Evolutionary conservation across 2,329 filamentous ascomycete species (phyloP).

Genomic region (Botrytis galanthina): DNA sequence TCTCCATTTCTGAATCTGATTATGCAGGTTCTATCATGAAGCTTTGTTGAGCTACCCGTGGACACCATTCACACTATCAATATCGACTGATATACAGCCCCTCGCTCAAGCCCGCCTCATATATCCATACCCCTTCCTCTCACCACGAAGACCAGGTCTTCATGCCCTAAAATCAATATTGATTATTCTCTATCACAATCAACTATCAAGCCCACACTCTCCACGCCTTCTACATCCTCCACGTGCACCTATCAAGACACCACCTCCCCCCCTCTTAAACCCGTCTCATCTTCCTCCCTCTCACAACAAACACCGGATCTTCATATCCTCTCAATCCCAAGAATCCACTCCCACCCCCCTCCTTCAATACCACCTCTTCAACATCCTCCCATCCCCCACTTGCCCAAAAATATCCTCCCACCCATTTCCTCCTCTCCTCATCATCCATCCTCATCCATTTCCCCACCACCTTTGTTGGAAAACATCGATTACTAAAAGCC

Average conservation of each 20-base stretch:
- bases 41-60: background rate
- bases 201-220: background rate
- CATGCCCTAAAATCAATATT: background rate
- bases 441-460: slow-evolving; percentile 48
- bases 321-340: slow-evolving; percentile 22
- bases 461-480: slow-evolving; percentile 51
- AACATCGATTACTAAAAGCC: slow-evolving; percentile 51
- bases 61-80: background rate
- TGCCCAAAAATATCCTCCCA: slow-evolving; percentile 50
- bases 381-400: slow-evolving; percentile 50
- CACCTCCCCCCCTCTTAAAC: background rate
- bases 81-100: background rate
- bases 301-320: slow-evolving; percentile 47
- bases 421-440: slow-evolving; percentile 47
- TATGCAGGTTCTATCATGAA: background rate
- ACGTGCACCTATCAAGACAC: background rate
- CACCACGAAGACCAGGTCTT: too few relatives aligned
- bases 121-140: background rate
- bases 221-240: background rate
- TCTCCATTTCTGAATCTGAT: background rate
- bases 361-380: slow-evolving; percentile 51
- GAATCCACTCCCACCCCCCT: slow-evolving; percentile 36
- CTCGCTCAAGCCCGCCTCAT: background rate
- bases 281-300: slow-evolving; percentile 32
- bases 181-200: background rate